Evolutionary conservation across 73 alveolate genomes (phyloP).

Genomic region (Paramecium sexaurelia): DNA sequence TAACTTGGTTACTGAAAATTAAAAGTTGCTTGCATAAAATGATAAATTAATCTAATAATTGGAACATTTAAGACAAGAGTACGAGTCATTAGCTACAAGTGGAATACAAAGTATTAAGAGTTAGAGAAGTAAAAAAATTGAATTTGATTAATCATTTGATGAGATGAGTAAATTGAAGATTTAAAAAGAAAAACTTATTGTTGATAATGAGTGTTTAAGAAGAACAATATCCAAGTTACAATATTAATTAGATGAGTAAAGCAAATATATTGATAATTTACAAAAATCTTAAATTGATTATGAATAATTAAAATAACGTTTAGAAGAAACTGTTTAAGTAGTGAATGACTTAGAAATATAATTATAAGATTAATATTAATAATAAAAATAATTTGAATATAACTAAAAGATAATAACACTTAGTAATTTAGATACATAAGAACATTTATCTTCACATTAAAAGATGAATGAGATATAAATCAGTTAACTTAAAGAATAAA

Average conservation of each 20-base stretch:
- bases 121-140: background rate
- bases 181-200: background rate
- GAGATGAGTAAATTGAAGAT: background rate
- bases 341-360: background rate
- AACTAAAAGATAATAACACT: background rate
- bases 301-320: background rate
- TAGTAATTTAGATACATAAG: background rate
- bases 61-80: background rate
- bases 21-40: background rate
- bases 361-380: background rate
- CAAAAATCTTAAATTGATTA: background rate
- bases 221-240: background rate
- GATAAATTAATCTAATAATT: background rate
- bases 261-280: background rate
- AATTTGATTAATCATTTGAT: background rate
- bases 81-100: background rate
- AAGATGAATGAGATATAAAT: background rate
- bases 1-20: background rate
- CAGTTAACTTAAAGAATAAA: background rate
- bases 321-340: background rate
- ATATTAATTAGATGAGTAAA: background rate
- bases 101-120: background rate
- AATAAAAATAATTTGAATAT: background rate
- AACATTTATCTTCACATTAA: background rate
- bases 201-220: background rate